These are phyloP conservation scores for Thermothelomyces thermophilus DNA, from an alignment of 2,329 filamentous ascomycete species.

Conservation along the genomic window DNA sequence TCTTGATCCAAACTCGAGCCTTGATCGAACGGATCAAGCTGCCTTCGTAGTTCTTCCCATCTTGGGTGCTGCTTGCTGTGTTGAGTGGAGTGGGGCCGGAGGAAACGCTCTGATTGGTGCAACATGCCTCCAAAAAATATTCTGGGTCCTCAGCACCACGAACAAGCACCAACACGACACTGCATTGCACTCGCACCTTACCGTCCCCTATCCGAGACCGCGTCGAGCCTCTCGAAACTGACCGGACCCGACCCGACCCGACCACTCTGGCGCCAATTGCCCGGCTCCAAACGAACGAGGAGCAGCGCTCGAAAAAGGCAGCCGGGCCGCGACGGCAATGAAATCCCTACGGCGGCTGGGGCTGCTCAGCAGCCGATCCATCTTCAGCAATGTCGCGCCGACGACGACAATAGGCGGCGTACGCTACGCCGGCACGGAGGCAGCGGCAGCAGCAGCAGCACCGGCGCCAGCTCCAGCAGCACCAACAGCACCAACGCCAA, in stretches of 20 bases:
- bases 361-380: slow-evolving; percentile 3
- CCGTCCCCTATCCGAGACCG: not conserved
- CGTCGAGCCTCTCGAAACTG: slow-evolving; percentile 1
- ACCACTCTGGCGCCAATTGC: not conserved
- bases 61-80: too few species aligned
- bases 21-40: too few species aligned
- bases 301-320: not conserved
- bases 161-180: slow-evolving; percentile 2
- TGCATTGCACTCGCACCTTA: too few species aligned
- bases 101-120: slow-evolving; percentile 6
- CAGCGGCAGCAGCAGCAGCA: not conserved
- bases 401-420: not conserved
- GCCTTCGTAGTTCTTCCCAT: not conserved
- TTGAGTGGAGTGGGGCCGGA: too few species aligned
- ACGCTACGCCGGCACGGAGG: slow-evolving; percentile 8
- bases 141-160: slow-evolving; percentile 3
- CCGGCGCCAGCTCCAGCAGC: not conserved
- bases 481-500: too few species aligned
- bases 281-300: not conserved
- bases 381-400: slow-evolving; percentile 3
- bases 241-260: slow-evolving; percentile 7
- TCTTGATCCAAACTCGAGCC: too few species aligned
- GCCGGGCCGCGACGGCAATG: slow-evolving; percentile 3
- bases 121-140: slow-evolving; percentile 15
- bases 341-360: slow-evolving; percentile 12